Evolutionary conservation across 2,329 filamentous ascomycete species (phyloP), one percentile per base, ranked within the genome.

Genomic region (Talaromyces sp.): DNA sequence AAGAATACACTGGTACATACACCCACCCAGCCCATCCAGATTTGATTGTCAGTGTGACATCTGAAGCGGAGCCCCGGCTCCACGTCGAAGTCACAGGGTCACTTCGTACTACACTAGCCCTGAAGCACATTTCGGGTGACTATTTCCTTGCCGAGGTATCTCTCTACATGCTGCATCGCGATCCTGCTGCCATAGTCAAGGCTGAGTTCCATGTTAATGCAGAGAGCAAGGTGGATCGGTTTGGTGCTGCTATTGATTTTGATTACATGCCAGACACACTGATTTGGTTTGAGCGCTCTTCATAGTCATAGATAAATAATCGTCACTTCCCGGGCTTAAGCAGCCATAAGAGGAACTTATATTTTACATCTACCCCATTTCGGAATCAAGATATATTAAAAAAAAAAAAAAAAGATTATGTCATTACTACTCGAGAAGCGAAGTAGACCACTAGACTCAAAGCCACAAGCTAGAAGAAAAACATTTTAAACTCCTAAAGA

Each of bases 191-290:
- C 19, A 38, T 58, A 31, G 49, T 58, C 14, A 58, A 54, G 14
- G 56, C 56, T 3, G 56, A 58, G 19, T 58, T 58, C 14, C 56
- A 58, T 29, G 17, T 58, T 5, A 43, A 58, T 32, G 50, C 50
- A 17, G 49, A 58, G 21, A 50, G 56, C 3, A 58, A 53, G 29
- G 56, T 58, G 50, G 21, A 24, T 14, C 29, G 35, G 41, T 58
- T 58, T 58, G 56, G 56, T 24, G 49, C 32, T 29, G 56, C 56
- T 46, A 24, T 58, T 31, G 56, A 58, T 58, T 58, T 54, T 43
- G 49, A 32, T 10, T 21, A 58, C 17, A 58, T 58, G 56, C 56
- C 56, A 26, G 56, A 58, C 21, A 58, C 49, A n/a, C 21, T 58
- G 4, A 58, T 58, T 54, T 58, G 56, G 56, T 58, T 58, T 52